Conservation (phyloP, 164 flowering plant species). For the Cinnamomum micranthum region DNA sequence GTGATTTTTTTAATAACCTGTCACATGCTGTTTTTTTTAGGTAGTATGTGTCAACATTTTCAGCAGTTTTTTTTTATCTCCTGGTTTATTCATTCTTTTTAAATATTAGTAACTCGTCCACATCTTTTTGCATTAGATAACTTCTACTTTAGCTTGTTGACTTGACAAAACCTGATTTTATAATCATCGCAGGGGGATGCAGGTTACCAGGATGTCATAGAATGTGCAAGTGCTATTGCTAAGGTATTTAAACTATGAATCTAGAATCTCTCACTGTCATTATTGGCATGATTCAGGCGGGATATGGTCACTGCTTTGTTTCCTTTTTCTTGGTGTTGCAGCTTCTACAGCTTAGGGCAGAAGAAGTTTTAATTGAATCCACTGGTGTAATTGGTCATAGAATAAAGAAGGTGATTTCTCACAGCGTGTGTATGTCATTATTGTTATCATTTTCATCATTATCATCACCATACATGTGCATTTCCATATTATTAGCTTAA, state of each 20-base stretch:
- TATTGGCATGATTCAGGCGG: background rate
- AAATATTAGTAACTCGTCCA: no score
- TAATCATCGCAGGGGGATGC: conserved; percentile 76
- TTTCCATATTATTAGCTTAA: no score
- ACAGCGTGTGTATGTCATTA: background rate
- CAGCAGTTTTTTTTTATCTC: background rate
- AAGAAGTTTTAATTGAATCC: conserved; percentile 79
- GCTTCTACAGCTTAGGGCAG: conserved; percentile 60
- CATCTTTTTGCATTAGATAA: background rate
- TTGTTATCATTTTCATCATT: background rate
- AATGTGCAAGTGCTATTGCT: conserved; percentile 65
- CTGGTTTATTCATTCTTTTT: background rate
- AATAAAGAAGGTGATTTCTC: conserved; percentile 62
- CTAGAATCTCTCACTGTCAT: background rate
- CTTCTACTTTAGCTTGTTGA: background rate
- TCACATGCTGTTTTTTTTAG: no score
- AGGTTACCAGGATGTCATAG: conserved; percentile 87
- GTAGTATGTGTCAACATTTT: background rate
- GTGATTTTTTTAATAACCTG: no score
- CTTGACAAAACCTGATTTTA: background rate
- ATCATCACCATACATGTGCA: background rate
- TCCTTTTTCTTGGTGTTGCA: conserved; percentile 25
- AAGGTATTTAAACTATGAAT: conserved; percentile 36
- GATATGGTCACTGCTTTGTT: conserved; percentile 8
- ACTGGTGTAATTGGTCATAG: conserved; percentile 98